Evolutionary conservation across 108 stramenopile genomes (phyloP).

Genomic region (Bacterosira constricta): DNA sequence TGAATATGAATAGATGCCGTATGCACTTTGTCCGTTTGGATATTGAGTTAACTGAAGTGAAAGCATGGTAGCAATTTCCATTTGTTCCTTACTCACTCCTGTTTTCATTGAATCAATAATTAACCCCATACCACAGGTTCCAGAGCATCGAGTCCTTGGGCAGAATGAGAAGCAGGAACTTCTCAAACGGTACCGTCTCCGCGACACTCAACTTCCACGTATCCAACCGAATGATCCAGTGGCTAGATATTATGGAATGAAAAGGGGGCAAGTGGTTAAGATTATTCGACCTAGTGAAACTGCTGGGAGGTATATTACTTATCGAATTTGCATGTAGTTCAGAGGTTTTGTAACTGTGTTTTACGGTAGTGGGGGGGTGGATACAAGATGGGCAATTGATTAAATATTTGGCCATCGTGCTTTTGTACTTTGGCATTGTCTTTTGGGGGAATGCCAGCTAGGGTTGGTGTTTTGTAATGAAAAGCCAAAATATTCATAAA

Average conservation of each 20-base stretch:
- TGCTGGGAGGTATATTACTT: slow-evolving; percentile 99
- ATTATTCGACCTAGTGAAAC: slow-evolving; percentile 99
- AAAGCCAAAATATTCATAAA: no score
- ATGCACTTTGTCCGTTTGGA: no score
- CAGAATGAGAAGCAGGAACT: slow-evolving; percentile 94
- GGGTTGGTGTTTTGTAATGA: no score
- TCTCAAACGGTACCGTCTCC: slow-evolving; percentile 95
- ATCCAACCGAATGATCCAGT: slow-evolving; percentile 99
- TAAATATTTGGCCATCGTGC: no score
- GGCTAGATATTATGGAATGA: slow-evolving; percentile 98
- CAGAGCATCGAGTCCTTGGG: slow-evolving; percentile 91
- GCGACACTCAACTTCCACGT: slow-evolving; percentile 97
- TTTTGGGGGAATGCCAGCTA: no score
- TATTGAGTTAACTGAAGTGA: no score
- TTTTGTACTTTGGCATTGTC: no score
- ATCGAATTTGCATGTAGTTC: slow-evolving; percentile 97
- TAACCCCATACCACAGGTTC: no score
- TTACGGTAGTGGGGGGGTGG: not conserved
- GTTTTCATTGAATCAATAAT: no score
- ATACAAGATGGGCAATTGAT: not conserved
- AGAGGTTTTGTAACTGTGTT: not conserved
- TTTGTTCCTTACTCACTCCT: no score
- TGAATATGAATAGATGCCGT: no score
- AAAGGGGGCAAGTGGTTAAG: slow-evolving; percentile 96
- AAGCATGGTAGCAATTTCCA: no score